Conservation (phyloP, 495 filamentous ascomycete species). For the Penicillium canariense region DNA sequence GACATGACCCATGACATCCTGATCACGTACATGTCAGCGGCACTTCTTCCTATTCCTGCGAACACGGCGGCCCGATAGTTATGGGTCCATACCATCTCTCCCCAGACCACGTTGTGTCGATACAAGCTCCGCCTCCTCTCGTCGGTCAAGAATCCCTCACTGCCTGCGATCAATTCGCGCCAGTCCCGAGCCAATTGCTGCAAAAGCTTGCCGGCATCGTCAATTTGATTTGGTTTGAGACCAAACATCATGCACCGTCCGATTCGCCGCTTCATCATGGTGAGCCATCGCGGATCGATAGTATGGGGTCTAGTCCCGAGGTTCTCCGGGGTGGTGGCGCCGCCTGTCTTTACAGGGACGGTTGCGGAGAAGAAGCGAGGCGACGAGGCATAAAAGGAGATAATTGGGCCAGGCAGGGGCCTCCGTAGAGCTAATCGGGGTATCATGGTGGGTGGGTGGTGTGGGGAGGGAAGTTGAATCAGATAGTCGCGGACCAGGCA, state of each 20-base stretch:
- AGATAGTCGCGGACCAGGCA: slow-evolving; percentile 13
- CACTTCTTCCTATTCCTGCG: background rate
- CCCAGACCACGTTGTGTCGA: slow-evolving; percentile 78
- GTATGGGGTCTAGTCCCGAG: slow-evolving; percentile 31
- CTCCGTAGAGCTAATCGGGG: slow-evolving; percentile 15
- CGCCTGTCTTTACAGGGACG: slow-evolving; percentile 14
- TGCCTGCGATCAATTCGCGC: slow-evolving; percentile 72
- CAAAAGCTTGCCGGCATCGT: slow-evolving; percentile 60
- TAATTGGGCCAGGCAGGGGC: slow-evolving; percentile 15
- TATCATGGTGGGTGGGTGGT: slow-evolving; percentile 21
- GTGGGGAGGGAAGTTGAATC: background rate
- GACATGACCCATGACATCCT: slow-evolving; percentile 74
- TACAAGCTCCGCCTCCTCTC: slow-evolving; percentile 63
- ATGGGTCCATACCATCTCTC: slow-evolving; percentile 69
- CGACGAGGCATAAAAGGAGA: background rate
- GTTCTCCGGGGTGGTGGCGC: slow-evolving; percentile 10
- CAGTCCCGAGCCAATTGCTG: slow-evolving; percentile 67
- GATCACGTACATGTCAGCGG: slow-evolving; percentile 15
- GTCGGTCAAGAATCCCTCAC: slow-evolving; percentile 77
- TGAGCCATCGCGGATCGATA: slow-evolving; percentile 67
- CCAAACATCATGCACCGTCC: slow-evolving; percentile 85
- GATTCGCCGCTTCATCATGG: slow-evolving; percentile 67
- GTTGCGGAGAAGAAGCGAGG: slow-evolving; percentile 28
- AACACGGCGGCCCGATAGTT: background rate
- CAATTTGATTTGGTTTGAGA: slow-evolving; percentile 56